Evolutionary conservation across 2,329 filamentous ascomycete genomes (phyloP).

Genomic region (Chaetomium sp.): DNA sequence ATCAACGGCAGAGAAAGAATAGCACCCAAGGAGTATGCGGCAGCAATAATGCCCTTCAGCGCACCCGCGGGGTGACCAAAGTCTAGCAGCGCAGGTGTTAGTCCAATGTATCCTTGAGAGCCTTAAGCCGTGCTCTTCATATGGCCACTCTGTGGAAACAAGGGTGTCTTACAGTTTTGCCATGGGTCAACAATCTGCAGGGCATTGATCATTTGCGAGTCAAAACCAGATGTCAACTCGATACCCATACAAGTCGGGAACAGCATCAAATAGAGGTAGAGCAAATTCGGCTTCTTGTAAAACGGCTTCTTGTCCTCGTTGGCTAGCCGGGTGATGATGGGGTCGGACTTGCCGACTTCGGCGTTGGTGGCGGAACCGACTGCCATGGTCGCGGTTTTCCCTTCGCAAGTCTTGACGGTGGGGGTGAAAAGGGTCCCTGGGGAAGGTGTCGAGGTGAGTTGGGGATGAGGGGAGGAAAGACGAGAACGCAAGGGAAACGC

Average conservation of each 20-base stretch:
- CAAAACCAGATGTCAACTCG: constrained; percentile 44
- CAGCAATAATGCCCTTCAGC: constrained; percentile 48
- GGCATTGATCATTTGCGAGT: constrained; percentile 41
- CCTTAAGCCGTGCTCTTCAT: not conserved
- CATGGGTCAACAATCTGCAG: constrained; percentile 35
- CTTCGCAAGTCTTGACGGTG: too few relatives aligned
- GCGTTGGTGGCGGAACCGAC: constrained; percentile 7
- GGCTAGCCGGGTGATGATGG: constrained; percentile 33
- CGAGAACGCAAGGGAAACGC: not conserved
- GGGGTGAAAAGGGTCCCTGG: not conserved
- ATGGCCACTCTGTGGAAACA: not conserved
- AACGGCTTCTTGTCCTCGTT: constrained; percentile 40
- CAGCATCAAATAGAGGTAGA: constrained; percentile 49
- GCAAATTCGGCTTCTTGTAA: constrained; percentile 55
- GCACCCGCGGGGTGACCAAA: constrained; percentile 40
- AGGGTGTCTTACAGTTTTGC: constrained; percentile 29
- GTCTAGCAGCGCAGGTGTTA: constrained; percentile 24
- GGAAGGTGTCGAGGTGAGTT: not conserved
- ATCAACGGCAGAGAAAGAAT: constrained; percentile 53
- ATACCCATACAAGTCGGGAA: constrained; percentile 57
- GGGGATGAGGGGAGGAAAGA: not conserved
- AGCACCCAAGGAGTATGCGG: constrained; percentile 54
- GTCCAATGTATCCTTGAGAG: too few relatives aligned
- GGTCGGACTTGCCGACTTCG: constrained; percentile 28
- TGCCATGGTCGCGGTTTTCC: constrained; percentile 9